Percentiles rank a stretch among this genome's conserved stretches.
These are phyloP conservation scores for Xylaria digitata DNA, from an alignment of 2,329 filamentous ascomycete genomes.

Conservation along the genomic window DNA sequence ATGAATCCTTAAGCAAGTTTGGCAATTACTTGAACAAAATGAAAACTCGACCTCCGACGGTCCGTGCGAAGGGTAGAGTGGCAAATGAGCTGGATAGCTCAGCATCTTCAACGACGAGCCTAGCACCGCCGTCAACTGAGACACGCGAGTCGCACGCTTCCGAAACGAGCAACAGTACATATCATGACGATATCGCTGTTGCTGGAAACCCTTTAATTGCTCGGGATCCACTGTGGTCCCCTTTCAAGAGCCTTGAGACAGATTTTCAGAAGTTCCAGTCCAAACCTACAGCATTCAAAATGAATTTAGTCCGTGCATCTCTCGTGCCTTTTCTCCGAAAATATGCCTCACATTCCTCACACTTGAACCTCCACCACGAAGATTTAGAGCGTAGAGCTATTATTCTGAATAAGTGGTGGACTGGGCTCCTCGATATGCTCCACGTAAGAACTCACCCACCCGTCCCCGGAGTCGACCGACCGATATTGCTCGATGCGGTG, in stretches of 20 bases:
- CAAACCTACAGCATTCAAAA: conserved; percentile 79
- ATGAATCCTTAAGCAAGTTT: conserved; percentile 52
- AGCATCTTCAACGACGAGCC: conserved; percentile 60
- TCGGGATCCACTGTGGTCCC: conserved; percentile 66
- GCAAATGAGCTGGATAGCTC: conserved; percentile 54
- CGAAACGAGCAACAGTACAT: conserved; percentile 49
- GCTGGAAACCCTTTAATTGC: conserved; percentile 42
- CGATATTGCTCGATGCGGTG: conserved; percentile 80
- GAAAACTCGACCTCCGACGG: conserved; percentile 59
- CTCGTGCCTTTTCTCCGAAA: conserved; percentile 82
- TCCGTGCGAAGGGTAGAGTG: conserved; percentile 54
- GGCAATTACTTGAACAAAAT: conserved; percentile 62
- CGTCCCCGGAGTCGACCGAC: conserved; percentile 85
- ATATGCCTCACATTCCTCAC: conserved; percentile 75
- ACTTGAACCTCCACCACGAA: conserved; percentile 73
- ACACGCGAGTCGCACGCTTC: conserved; percentile 50
- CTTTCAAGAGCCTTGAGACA: conserved; percentile 66
- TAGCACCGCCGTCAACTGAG: conserved; percentile 56
- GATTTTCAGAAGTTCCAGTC: conserved; percentile 69
- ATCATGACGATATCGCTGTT: conserved; percentile 44
- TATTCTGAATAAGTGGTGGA: conserved; percentile 94
- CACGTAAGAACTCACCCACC: conserved; percentile 73
- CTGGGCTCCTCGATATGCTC: conserved; percentile 81
- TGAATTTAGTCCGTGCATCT: conserved; percentile 76
- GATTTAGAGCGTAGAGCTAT: conserved; percentile 83